Base-by-base conservation (phyloP, 2,329 filamentous ascomycete genomes). In the Trichophaea hybrida region DNA sequence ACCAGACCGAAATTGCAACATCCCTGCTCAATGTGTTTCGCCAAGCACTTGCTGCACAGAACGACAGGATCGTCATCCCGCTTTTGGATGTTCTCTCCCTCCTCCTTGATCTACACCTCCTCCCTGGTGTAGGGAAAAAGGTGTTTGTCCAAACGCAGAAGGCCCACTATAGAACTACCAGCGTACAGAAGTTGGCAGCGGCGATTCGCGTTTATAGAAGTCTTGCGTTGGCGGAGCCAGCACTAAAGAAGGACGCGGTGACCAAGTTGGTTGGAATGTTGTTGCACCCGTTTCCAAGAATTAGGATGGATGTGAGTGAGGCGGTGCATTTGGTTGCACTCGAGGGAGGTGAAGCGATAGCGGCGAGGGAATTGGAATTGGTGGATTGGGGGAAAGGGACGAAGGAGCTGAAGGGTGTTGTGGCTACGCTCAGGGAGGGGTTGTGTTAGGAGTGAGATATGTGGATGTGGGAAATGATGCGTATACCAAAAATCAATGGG, bases 111-210 rank as follows among this genome's bases (percentile, higher is more conserved):
- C 53, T 59, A 7, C 13, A 12, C 1, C 38, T 55, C 15, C 38
- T 55, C 12, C 53, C 53, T 5, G 53, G 13, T 10, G 33, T 24
- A 10, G 40, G 53, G n/a, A 46, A 35, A 15, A 32, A 32, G 13
- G 8, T 95, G 2, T 88, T 89, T 61, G 75, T 82, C 5, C 75
- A 82, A 38, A 80, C 85, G 3, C 88, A 94, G 69, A 88, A 84
- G 71, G 79, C 86, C 0, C 86, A 90, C 64, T 90, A 86, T 74
- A 91, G 90, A 73, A 86, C 85, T 0, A 82, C 84, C 17, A 93
- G 88, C 70, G 80, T 95, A 48, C 80, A 83, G 55, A 91, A 93
- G 71, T 77, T 97, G 1, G 80, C 88, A 69, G 85, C 88, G 0
- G 88, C 86, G 24, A 75, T 94, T 62, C 85, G 84, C 68, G 79